Base-by-base conservation (phyloP, 495 filamentous ascomycete species). In the Parathielavia hyrcaniae region DNA sequence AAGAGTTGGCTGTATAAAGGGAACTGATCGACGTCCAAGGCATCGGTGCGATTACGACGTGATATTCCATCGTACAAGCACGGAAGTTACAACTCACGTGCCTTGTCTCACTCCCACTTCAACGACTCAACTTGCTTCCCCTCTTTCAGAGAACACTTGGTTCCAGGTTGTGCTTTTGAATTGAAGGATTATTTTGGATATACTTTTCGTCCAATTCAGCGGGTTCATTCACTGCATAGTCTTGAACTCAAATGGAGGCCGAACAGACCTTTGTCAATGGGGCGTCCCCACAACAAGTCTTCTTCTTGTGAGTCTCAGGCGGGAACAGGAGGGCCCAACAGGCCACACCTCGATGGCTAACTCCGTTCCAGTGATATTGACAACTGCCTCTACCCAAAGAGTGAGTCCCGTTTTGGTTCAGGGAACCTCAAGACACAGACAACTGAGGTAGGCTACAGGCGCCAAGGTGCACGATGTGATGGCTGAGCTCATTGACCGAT, bases 321-420 rank as follows among this genome's bases (percentile, higher is more conserved):
- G 14, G 10, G 22, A 22, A 4, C 2, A 16, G 9, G 12, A 55
- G n/a, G n/a, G 3, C 26, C 26, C 26, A 30, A 30, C 26, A 30
- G 26, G 26, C 26, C 6, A 2, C 26, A 2, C 3, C 26, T 30
- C 22, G 8, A 10, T 61, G 46, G 57, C 60, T 58, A 19, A 67
- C 60, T 8, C 7, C 3, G 12, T 30, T 10, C 20, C 47, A 79
- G 77, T 49, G 95, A 99, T 66, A 97, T 99, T 69, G 95, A 99
- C 79, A 99, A 99, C 65, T 97, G 95, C 74, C 78, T 87, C 56
- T 87, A 87, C 60, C 81, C 83, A 1, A 84, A 80, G 67, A 84
- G 82, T 83, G 61, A 64, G 79, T 67, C 32, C 11, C 23, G 35
- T 50, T 13, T 30, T 45, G 22, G 12, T 32, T 11, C 30, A 17